Percentiles rank a stretch among this genome's conserved stretches.
Conservation (phyloP, 1,284 basidiomycete genomes). For the Leucoagaricus sp. region DNA sequence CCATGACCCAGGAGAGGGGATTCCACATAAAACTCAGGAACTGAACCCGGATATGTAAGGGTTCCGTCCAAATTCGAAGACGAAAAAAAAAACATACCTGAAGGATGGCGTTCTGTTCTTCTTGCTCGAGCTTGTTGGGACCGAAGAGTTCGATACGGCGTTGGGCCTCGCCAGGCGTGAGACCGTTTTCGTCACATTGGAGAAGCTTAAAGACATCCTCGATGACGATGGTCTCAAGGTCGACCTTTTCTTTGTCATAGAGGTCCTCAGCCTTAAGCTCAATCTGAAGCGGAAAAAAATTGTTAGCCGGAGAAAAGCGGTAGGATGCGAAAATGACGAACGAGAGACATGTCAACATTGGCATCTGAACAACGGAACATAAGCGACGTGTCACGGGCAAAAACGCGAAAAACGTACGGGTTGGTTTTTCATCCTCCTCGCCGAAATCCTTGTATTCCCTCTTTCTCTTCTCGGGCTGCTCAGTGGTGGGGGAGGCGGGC, state of each 20-base stretch:
- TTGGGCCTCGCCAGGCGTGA: conserved; percentile 71
- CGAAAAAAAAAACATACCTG: conserved; percentile 50
- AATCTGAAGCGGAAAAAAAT: conserved; percentile 50
- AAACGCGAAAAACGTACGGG: conserved; percentile 52
- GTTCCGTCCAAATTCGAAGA: background rate
- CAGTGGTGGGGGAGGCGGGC: conserved; percentile 38
- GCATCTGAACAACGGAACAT: conserved; percentile 53
- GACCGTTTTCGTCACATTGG: conserved; percentile 85
- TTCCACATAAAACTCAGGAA: conserved; percentile 99
- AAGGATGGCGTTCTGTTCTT: conserved; percentile 85
- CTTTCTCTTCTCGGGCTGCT: conserved; percentile 65
- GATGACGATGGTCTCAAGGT: conserved; percentile 95
- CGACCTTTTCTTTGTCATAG: conserved; percentile 99
- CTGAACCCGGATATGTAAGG: conserved; percentile 46
- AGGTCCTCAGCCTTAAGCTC: conserved; percentile 93
- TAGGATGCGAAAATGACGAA: conserved; percentile 33
- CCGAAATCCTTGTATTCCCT: conserved; percentile 92
- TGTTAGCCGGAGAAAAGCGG: conserved; percentile 15
- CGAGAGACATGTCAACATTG: conserved; percentile 84
- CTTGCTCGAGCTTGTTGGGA: conserved; percentile 92
- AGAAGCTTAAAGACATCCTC: conserved; percentile 97
- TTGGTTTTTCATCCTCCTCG: conserved; percentile 72
- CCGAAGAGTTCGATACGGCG: conserved; percentile 95
- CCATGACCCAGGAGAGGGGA: conserved; percentile 99
- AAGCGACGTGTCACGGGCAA: conserved; percentile 15